Evolutionary conservation across 2,329 filamentous ascomycete species (phyloP), one percentile per base, ranked within the genome.

Genomic region (Albifimbria verrucaria): DNA sequence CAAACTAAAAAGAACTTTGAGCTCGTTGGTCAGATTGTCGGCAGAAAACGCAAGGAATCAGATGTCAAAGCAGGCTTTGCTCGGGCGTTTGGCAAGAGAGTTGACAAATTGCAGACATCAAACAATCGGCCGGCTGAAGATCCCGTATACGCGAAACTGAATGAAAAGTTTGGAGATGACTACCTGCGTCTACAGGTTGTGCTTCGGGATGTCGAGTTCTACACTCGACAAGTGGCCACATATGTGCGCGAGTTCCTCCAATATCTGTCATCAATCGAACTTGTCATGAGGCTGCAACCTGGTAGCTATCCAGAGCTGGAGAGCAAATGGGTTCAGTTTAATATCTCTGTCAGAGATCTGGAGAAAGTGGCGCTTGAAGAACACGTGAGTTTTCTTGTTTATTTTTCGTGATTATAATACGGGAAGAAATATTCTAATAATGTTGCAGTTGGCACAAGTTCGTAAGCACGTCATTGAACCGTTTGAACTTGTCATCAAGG

Each of bases 1-100:
- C 92, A 95, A 67, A 87, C 92, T 51, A 97, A 97, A 75, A 95
- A 93, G 73, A 92, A 95, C 50, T 92, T 93, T 54, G 91, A 97
- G 69, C 83, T 96, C 46, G 90, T 97, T 22, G 92, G 91, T 4
- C 89, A 95, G 70, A 92, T 95, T 52, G 90, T 97, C 25, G 80
- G 87, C 53, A 81, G 90, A 52, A 93, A 93, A 68, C 85, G 89
- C 59, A 95, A 95, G 65, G 90, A 96, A 60, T 93, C 90, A 0
- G 91, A 96, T 68, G 87, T 94, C 56, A 86, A 89, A 55, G 82
- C 86, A n/a, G 89, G 89, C 22, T 78, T 97, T 49, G 89, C 90
- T 20, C 92, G 95, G 64, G 91, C 91, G 1, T 95, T 97, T 71
- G 91, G 90, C 57, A 90, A 93, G 62, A 86, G 91, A 57, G 89